Conservation (phyloP, 2,329 filamentous ascomycete species). For the Fusarium sp. region DNA sequence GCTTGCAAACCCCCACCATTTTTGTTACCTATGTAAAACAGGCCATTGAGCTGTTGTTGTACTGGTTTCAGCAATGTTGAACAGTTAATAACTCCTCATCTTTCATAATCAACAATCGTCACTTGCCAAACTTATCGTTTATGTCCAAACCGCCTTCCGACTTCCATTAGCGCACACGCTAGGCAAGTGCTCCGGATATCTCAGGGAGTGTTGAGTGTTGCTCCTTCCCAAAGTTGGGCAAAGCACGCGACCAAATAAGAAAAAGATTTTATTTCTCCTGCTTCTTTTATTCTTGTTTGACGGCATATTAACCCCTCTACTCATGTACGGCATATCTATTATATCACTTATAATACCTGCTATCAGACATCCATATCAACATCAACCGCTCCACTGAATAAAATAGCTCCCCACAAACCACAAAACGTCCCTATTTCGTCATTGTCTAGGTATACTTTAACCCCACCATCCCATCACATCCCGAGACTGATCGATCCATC, state of each 20-base stretch:
- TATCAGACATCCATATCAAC: too few species aligned
- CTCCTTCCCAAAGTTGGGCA: constrained; percentile 17
- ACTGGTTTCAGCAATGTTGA: neutral
- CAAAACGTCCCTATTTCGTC: constrained; percentile 35
- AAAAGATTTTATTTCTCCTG: constrained; percentile 1
- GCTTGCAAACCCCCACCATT: constrained; percentile 2
- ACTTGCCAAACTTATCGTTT: neutral
- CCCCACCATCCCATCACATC: constrained; percentile 38
- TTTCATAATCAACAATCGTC: neutral
- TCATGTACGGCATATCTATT: neutral
- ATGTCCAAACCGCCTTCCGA: neutral
- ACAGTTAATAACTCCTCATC: neutral
- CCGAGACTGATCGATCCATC: constrained; percentile 36
- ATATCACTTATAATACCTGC: neutral
- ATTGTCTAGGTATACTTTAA: constrained; percentile 27
- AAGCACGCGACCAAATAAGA: constrained; percentile 37
- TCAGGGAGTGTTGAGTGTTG: neutral
- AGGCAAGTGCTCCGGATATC: constrained; percentile 29
- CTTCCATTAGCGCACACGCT: constrained; percentile 14
- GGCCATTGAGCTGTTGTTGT: constrained; percentile 5
- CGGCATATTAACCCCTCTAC: neutral
- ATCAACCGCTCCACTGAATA: neutral
- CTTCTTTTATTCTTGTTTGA: neutral
- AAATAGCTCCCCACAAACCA: constrained; percentile 10
- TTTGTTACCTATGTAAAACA: neutral